Conservation (phyloP, 2,329 filamentous ascomycete species). For the Alternaria alternata region DNA sequence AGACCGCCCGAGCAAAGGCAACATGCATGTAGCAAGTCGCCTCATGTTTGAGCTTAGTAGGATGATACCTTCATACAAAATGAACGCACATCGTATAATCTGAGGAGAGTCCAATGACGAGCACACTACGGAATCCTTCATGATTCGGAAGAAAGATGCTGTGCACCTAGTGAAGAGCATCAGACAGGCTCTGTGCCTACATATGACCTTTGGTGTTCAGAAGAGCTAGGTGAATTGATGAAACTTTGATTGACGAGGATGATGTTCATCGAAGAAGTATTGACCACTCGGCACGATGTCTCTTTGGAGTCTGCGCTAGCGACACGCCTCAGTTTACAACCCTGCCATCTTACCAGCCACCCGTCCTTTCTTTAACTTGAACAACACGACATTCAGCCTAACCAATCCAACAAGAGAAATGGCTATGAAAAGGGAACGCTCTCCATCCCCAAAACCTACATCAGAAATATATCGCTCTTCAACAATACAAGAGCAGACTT, state of each 20-base stretch:
- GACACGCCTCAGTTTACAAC: slow-evolving; percentile 17
- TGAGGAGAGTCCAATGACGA: background rate
- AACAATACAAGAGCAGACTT: slow-evolving; percentile 60
- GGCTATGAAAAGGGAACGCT: slow-evolving; percentile 43
- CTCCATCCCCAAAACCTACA: slow-evolving; percentile 19
- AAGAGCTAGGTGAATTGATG: background rate
- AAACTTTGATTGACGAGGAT: background rate
- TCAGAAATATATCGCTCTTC: slow-evolving; percentile 55
- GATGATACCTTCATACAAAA: background rate
- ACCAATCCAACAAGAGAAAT: slow-evolving; percentile 23
- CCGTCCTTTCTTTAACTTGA: slow-evolving; percentile 9
- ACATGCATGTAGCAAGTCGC: background rate
- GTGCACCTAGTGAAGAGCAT: background rate
- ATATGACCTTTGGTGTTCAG: background rate
- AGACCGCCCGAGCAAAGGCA: background rate
- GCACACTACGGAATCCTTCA: background rate
- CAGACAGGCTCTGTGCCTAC: background rate
- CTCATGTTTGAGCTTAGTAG: background rate
- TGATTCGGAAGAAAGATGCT: background rate
- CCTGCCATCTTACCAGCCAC: slow-evolving; percentile 3
- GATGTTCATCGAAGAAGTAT: slow-evolving; percentile 3
- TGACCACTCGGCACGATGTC: slow-evolving; percentile 16
- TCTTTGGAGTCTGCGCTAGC: slow-evolving; percentile 9
- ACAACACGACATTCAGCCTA: slow-evolving; percentile 3
- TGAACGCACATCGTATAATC: background rate